Base-by-base conservation (phyloP, 257 asterid genomes). In the Lithospermum erythrorhizon region DNA sequence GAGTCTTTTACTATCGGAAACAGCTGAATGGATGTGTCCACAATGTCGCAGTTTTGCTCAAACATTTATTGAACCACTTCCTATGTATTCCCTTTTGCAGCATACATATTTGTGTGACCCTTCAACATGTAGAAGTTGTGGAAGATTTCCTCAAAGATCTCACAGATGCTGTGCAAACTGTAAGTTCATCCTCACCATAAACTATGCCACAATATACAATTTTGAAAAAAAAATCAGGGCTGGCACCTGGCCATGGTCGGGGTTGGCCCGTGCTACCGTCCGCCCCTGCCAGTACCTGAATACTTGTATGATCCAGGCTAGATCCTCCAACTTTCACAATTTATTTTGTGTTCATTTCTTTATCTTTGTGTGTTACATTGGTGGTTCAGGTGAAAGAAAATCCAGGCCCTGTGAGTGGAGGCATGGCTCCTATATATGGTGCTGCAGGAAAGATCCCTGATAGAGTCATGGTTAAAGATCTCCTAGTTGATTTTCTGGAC, bases 401-500 rank as follows among this genome's bases (percentile, higher is more conserved):
- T 69, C 99, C 99, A 53, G 97, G 99, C 27, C 99, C 96, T 20
- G 62, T 81, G 9, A 78, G 62, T 32, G 99, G 96, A 73, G 97
- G 99, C 74, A 83, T 89, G 64, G 97, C 99, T 63, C 99, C 99
- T 29, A 81, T 93, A 75, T 93, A 89, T 57, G 99, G 99, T 41
- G 99, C 99, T 27, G 99, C 99, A 5, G 99, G 97, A 30, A 89
- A 75, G 81, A 86, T 93, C 84, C 96, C 99, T 1, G 99, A 93
- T 75, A 83, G 99, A 82, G 96, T 66, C 58, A 80, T 78, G 94
- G 91, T 93, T 65, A 68, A 83, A 73, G 97, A 93, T 73, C 78
- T 93, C 80, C 64, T 93, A 85, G 82, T 93, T 16, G 99, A 93
- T 73, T 93, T 78, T 81, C 89, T 89, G 96, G 97, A 89, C 70